Evolutionary conservation across 352 stramenopile genomes (phyloP), one percentile per base, ranked within the genome.

Genomic region (Pilasporangium apinafurcum): DNA sequence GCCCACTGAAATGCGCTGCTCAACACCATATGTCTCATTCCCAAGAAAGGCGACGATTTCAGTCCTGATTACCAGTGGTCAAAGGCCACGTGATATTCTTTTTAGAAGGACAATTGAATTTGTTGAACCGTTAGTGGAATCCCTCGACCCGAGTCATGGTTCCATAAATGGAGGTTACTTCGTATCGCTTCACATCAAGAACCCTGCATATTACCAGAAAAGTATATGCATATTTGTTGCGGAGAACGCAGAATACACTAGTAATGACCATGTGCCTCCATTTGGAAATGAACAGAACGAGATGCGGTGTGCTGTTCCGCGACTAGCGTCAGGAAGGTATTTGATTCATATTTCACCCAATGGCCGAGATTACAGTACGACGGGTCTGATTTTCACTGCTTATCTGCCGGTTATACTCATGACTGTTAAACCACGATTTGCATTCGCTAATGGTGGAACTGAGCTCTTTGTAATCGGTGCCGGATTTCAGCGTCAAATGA

Each of bases 401-500:
- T 61, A 79, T 36, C 24, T 38, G 1, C 53, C 60, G 1, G 41
- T 71, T 16, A 32, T 44, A 4, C 8, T 70, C 13, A 12, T 45
- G 14, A 33, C 29, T 9, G 42, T 73, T 4, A 20, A 43, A 13
- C 59, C 65, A 22, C 9, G 31, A 5, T 59, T 53, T 49, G 50
- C 51, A 14, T 30, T 61, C 5, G 43, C 51, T 29, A 40, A 24
- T 8, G 47, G 40, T 8, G 50, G 46, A 36, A 40, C 52, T 3
- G 24, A 48, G 1, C n/a, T 78, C 7, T 49, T 21, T 4, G 29
- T 76, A 16, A 42, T n/a, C 2, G 67, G 67, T 3, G 46, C 43
- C 22, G 57, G 61, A 2, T 79, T 76, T n/a, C 33, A 73, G 20
- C 48, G 38, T 6, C 71, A 57, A 61, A 73, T 79, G 63, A 40